A percentile compares a stretch with the other conserved stretches of the same genome.
phyloP scores from a whole-genome alignment of 1,284 basidiomycete genomes.

The Moniliophthora roreri region DNA sequence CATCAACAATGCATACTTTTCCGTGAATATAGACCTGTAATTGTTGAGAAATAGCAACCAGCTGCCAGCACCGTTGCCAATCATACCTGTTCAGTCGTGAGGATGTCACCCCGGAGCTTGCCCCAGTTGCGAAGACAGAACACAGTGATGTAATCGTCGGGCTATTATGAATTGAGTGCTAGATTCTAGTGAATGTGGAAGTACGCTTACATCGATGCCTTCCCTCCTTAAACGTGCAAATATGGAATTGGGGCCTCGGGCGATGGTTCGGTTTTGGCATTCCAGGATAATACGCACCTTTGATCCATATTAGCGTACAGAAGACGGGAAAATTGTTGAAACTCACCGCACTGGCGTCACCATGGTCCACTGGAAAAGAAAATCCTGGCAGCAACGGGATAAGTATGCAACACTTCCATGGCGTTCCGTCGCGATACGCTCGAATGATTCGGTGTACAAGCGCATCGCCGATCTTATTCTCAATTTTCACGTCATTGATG shows the following conservation, averaged over 20 bases:
- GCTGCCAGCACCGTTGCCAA: background rate
- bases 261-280: constrained; percentile 90
- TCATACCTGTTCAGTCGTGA: constrained; percentile 86
- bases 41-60: constrained; percentile 1
- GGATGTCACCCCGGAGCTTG: constrained; percentile 80
- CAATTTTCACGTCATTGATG: constrained; percentile 84
- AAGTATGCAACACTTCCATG: constrained; percentile 93
- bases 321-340: constrained; percentile 1
- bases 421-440: constrained; percentile 79
- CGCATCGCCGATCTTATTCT: constrained; percentile 95
- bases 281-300: constrained; percentile 91
- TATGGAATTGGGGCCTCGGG: constrained; percentile 90
- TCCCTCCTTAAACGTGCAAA: constrained; percentile 86
- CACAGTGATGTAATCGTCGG: constrained; percentile 90
- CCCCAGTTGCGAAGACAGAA: constrained; percentile 95
- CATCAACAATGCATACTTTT: constrained; percentile 94
- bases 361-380: constrained; percentile 90
- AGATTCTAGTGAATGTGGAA: constrained; percentile 4
- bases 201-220: constrained; percentile 72
- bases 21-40: constrained; percentile 84
- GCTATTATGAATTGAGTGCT: constrained; percentile 44
- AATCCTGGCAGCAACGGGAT: constrained; percentile 95
- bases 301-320: background rate
- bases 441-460: constrained; percentile 90
- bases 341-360: constrained; percentile 87